phyloP scores from a whole-genome alignment of 2,329 filamentous ascomycete genomes.

The Fusarium udum region DNA sequence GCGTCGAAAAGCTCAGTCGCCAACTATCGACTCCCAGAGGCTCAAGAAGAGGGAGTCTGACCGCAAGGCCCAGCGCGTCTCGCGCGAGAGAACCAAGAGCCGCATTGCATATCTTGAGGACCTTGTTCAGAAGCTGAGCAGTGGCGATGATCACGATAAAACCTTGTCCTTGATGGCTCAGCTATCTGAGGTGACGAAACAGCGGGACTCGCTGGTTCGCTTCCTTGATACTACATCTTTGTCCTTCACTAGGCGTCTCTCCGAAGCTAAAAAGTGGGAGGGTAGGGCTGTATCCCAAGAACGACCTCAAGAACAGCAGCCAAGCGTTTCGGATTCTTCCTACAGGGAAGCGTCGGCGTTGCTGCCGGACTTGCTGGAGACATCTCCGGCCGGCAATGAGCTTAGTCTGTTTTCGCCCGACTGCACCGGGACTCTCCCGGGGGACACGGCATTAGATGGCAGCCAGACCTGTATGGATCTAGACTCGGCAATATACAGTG shows the following conservation, averaged over 20 bases:
- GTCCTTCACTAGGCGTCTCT: background rate
- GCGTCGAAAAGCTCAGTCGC: background rate
- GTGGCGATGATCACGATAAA: background rate
- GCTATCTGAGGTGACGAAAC: background rate
- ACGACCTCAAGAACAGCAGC: background rate
- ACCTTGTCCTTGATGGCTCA: background rate
- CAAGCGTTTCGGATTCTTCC: background rate
- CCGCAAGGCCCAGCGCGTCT: background rate
- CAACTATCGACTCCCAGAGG: background rate
- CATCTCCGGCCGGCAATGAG: background rate
- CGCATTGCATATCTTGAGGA: background rate
- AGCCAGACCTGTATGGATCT: background rate
- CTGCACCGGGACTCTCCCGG: background rate
- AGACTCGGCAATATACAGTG: background rate
- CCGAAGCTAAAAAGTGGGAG: background rate
- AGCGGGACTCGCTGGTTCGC: background rate
- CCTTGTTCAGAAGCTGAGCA: background rate
- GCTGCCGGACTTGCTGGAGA: background rate
- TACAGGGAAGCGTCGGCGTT: background rate
- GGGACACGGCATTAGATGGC: background rate
- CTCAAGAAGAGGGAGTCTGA: background rate
- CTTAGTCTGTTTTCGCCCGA: background rate
- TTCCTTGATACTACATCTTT: background rate
- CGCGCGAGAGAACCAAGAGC: background rate
- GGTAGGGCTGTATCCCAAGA: background rate